Conservation (phyloP, 306 rosid species). For the Quercus agrifolia region DNA sequence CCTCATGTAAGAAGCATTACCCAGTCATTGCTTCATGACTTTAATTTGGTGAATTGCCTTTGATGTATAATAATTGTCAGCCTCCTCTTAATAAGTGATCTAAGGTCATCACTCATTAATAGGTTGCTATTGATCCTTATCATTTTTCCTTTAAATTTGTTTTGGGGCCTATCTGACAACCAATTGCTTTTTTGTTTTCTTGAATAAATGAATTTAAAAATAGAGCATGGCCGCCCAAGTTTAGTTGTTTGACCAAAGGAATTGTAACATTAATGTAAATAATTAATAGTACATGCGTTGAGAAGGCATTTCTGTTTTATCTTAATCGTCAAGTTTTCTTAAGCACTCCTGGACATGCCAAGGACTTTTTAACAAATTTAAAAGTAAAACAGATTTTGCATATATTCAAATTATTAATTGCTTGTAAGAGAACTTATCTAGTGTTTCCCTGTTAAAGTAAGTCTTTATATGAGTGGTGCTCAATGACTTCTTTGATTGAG, state of each 20-base stretch:
- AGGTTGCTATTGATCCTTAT: background rate
- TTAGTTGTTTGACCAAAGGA: background rate
- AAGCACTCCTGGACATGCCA: no score
- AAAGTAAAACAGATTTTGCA: no score
- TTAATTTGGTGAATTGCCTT: background rate
- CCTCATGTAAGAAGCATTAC: conserved; percentile 36
- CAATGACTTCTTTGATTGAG: no score
- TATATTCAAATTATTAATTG: background rate
- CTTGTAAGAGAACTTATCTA: background rate
- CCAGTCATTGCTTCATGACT: background rate
- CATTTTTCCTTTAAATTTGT: background rate
- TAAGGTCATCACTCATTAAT: background rate
- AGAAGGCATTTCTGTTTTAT: background rate
- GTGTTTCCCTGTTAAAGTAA: no score
- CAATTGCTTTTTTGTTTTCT: no score
- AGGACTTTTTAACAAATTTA: no score
- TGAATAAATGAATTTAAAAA: background rate
- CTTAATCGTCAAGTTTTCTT: background rate
- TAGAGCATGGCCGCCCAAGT: background rate
- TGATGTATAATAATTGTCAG: background rate
- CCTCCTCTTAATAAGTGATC: background rate
- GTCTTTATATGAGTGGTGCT: no score
- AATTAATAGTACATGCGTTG: background rate
- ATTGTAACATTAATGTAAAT: background rate
- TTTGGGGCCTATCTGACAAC: background rate